A percentile compares a stretch with the other conserved stretches of the same genome.
phyloP scores from a whole-genome alignment of 2,329 filamentous ascomycete genomes.

The Trichoderma atroviride region DNA sequence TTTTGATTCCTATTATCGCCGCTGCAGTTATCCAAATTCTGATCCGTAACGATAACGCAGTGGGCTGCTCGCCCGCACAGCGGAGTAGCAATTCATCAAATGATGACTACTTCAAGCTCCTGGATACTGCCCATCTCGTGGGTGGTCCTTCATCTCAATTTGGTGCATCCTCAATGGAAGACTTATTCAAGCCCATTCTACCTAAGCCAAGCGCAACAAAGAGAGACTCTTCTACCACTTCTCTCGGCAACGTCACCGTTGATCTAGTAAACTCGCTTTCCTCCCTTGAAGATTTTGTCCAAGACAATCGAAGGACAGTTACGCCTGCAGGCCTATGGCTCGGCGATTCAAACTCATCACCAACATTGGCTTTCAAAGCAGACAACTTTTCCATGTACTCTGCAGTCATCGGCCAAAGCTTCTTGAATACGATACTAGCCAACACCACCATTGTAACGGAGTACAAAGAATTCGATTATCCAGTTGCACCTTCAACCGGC shows the following conservation, averaged over 20 bases:
- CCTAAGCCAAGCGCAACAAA: conserved; percentile 27
- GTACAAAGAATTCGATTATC: conserved; percentile 72
- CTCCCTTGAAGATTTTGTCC: conserved; percentile 68
- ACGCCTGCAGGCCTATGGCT: conserved; percentile 79
- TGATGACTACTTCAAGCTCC: conserved; percentile 30
- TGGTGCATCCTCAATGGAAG: conserved; percentile 14
- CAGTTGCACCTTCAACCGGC: conserved; percentile 66
- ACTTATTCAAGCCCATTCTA: conserved; percentile 27
- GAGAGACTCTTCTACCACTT: neutral
- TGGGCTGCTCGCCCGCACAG: conserved; percentile 46
- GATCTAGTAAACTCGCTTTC: conserved; percentile 52
- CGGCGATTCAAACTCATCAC: conserved; percentile 56
- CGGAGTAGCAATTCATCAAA: conserved; percentile 27
- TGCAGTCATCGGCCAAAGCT: conserved; percentile 62
- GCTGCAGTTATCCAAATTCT: conserved; percentile 76
- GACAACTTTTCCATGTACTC: conserved; percentile 54
- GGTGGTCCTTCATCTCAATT: conserved; percentile 34
- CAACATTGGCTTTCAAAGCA: conserved; percentile 70
- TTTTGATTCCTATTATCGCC: conserved; percentile 75
- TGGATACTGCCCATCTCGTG: conserved; percentile 30
- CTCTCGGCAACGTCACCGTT: conserved; percentile 27
- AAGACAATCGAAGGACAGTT: conserved; percentile 63
- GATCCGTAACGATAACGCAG: conserved; percentile 56
- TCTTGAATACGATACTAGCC: conserved; percentile 62
- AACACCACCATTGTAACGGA: conserved; percentile 67